Evolutionary conservation across 768 basidiomycete species (phyloP).

Genomic region (Lepiota subincarnata): DNA sequence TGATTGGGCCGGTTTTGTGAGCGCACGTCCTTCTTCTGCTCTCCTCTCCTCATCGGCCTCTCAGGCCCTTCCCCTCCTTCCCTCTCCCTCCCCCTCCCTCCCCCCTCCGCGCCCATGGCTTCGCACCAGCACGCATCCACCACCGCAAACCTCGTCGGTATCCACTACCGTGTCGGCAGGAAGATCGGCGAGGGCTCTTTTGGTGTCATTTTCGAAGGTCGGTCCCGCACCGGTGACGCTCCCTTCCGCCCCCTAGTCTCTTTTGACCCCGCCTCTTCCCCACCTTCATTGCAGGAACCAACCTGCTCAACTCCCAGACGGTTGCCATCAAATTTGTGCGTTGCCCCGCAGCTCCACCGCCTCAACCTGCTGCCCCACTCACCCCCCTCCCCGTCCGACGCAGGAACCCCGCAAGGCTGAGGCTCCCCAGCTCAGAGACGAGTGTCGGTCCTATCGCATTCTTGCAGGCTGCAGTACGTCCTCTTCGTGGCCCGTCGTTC

Average conservation of each 20-base stretch:
- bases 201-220: conserved; percentile 92
- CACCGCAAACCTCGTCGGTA: conserved; percentile 80
- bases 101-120: conserved; percentile 39
- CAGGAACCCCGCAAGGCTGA: conserved; percentile 92
- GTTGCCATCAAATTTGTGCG: conserved; percentile 99
- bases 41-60: conserved; percentile 20
- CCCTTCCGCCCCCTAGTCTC: neutral
- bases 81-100: conserved; percentile 21
- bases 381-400: conserved; percentile 13
- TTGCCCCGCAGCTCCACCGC: conserved; percentile 20
- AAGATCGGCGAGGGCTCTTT: conserved; percentile 99
- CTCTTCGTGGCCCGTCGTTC: conserved; percentile 10
- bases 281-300: conserved; percentile 63
- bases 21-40: conserved; percentile 11
- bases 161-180: conserved; percentile 97
- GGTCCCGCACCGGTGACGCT: conserved; percentile 10
- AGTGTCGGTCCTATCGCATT: conserved; percentile 96
- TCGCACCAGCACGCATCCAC: conserved; percentile 57
- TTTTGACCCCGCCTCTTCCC: neutral
- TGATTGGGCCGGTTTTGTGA: conserved; percentile 21
- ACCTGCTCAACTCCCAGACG: conserved; percentile 95
- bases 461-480: conserved; percentile 84
- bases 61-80: conserved; percentile 23
- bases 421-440: conserved; percentile 95
- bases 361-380: conserved; percentile 11